phyloP scores from a whole-genome alignment of 1,284 basidiomycete species.

The Fistulina hepatica region DNA sequence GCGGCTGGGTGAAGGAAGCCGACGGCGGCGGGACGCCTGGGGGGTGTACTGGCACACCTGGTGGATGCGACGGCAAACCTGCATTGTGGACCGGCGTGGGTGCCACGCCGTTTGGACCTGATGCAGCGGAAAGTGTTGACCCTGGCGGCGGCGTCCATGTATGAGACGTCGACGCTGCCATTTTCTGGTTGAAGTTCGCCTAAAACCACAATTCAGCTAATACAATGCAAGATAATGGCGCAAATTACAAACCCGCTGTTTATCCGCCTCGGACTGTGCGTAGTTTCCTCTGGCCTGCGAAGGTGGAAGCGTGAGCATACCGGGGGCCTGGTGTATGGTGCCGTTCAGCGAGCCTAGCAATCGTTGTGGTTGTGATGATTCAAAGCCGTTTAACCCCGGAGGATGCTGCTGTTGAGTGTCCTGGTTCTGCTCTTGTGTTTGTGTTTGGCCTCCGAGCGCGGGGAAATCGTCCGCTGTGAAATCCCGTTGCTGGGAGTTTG shows the following conservation, averaged over 20 bases:
- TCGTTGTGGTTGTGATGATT: constrained; percentile 40
- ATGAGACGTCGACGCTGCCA: constrained; percentile 16
- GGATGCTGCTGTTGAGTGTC: constrained; percentile 27
- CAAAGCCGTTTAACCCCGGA: constrained; percentile 58
- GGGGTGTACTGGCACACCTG: constrained; percentile 21
- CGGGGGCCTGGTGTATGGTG: constrained; percentile 38
- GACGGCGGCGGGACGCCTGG: constrained; percentile 43
- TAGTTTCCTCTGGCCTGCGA: constrained; percentile 39
- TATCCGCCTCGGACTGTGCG: constrained; percentile 56
- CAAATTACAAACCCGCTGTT: constrained; percentile 51
- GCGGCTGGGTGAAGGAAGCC: constrained; percentile 29
- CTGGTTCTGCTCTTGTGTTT: constrained; percentile 27
- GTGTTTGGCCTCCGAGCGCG: constrained; percentile 57
- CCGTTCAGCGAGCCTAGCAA: constrained; percentile 40
- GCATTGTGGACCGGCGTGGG: too few species aligned
- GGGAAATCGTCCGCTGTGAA: constrained; percentile 77
- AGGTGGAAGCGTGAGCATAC: constrained; percentile 52
- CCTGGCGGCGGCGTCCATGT: too few species aligned
- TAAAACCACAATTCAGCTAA: constrained; percentile 4
- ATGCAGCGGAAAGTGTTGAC: too few species aligned
- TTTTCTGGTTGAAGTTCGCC: constrained; percentile 2
- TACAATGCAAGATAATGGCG: constrained; percentile 13
- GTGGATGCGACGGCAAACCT: too few species aligned
- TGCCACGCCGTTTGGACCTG: too few species aligned
- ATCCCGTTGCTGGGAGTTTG: constrained; percentile 45